These are phyloP conservation scores for Candida nemodendra DNA, from an alignment of 805 yeast genomes.

Conservation along the genomic window DNA sequence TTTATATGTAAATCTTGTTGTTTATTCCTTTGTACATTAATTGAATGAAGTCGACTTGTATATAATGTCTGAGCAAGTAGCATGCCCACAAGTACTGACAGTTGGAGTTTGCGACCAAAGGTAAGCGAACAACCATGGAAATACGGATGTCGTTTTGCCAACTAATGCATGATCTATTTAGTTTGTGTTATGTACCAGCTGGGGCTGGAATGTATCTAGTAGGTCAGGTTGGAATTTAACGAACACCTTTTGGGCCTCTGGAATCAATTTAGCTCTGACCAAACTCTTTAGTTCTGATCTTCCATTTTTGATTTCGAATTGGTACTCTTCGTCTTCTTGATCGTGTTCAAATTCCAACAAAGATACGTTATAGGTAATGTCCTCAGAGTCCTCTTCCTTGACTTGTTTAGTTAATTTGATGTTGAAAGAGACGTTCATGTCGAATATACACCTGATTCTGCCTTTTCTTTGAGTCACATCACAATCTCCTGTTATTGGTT, in stretches of 20 bases:
- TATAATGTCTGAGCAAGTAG: too few relatives aligned
- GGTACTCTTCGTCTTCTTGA: constrained; percentile 65
- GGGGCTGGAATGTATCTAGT: constrained; percentile 58
- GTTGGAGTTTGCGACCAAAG: too few relatives aligned
- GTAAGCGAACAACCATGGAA: too few relatives aligned
- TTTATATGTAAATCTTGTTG: too few relatives aligned
- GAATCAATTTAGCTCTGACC: constrained; percentile 50
- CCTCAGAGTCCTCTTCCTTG: constrained; percentile 27
- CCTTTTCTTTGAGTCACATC: constrained; percentile 85
- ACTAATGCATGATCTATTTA: too few relatives aligned
- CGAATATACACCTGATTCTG: constrained; percentile 72
- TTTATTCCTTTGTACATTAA: neutral
- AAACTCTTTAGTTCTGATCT: constrained; percentile 36
- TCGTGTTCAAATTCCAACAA: constrained; percentile 77
- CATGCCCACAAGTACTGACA: too few relatives aligned
- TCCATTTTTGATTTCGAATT: constrained; percentile 43
- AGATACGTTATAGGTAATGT: constrained; percentile 42
- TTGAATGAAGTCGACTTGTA: neutral
- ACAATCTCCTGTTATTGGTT: constrained; percentile 65
- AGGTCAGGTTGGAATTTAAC: constrained; percentile 62
- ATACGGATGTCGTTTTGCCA: too few relatives aligned
- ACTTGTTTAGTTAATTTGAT: constrained; percentile 38
- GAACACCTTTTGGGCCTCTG: constrained; percentile 48
- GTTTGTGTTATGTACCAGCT: constrained; percentile 53
- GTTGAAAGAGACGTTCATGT: constrained; percentile 52